Conservation (phyloP, 768 basidiomycete species). For the Mycena alexandri region DNA sequence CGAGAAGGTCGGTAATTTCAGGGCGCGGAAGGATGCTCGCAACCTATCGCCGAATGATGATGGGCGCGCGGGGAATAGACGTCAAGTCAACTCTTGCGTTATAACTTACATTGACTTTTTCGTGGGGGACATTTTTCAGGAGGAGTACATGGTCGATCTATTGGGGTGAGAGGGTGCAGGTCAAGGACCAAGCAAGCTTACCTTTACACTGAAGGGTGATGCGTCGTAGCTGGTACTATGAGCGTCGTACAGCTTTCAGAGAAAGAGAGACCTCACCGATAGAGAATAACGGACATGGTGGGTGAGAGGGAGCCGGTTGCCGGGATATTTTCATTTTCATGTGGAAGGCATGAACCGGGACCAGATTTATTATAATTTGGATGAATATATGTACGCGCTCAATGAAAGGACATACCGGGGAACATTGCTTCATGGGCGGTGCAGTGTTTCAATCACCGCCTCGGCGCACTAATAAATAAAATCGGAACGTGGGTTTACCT, state of each 20-base stretch:
- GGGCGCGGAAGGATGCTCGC: conserved; percentile 65
- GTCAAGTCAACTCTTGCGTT: no score
- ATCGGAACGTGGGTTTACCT: conserved; percentile 4
- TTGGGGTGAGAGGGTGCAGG: conserved; percentile 39
- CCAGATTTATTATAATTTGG: no score
- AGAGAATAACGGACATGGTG: conserved; percentile 54
- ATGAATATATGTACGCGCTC: not conserved
- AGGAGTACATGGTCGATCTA: conserved; percentile 66
- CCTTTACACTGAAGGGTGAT: conserved; percentile 55
- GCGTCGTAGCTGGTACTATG: conserved; percentile 57
- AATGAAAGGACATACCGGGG: not conserved
- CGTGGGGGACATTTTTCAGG: conserved; percentile 63
- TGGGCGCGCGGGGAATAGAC: not conserved
- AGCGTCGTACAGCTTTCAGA: not conserved
- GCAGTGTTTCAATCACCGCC: not conserved
- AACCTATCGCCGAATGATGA: conserved; percentile 52
- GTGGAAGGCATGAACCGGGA: not conserved
- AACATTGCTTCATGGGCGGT: no score
- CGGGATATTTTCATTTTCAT: conserved; percentile 11
- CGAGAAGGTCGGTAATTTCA: conserved; percentile 65
- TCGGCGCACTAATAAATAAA: not conserved
- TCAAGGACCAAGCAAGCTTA: not conserved
- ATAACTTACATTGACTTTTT: conserved; percentile 58
- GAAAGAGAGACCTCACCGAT: conserved; percentile 53
- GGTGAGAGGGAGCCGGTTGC: conserved; percentile 29